Base-by-base conservation (phyloP, 2,329 filamentous ascomycete genomes). In the Aspergillus tanneri region DNA sequence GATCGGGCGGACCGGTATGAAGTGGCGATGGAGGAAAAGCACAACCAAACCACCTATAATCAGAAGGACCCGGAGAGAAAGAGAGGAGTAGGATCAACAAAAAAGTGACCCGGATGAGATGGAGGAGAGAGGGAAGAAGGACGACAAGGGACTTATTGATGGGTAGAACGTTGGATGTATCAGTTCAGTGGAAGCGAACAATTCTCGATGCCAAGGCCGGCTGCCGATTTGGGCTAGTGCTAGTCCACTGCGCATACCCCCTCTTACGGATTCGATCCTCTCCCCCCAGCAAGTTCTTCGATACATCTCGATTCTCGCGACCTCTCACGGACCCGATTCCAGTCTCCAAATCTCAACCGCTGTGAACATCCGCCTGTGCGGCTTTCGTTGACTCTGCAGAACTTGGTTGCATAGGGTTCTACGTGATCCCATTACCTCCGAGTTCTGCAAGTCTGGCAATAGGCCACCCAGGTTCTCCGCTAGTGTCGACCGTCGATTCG, bases 201-300 rank as follows among this genome's bases (percentile, higher is more conserved):
- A 30, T 27, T n/a, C n/a, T n/a, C 21, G 41, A 41, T 49, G 61
- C 61, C 61, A 63, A 64, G 61, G 54, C 47, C 43, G 54, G 48
- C 49, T 50, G 56, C 56, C 54, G 22, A 56, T 55, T 53, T 47
- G 53, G 55, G 50, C 55, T 56, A 56, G 54, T 48, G 55, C 52
- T 50, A 51, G 57, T 53, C 53, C 57, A 59, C 56, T 53, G 60
- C 54, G 50, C 50, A 56, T 56, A 51, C 56, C 60, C 60, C 58
- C 55, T 58, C 55, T 56, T 55, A 55, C 53, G 54, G 52, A 57
- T 58, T 62, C 59, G 54, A 56, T 61, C 56, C 50, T 60, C 55
- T 45, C 41, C 30, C 51, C 53, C 55, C 55, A 54, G 53, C 55
- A 57, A 61, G 57, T 53, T 60, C 57, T 55, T 61, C 57, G 52